Conservation (phyloP, 306 rosid genomes). For the Trichosanthes cucumerina region DNA sequence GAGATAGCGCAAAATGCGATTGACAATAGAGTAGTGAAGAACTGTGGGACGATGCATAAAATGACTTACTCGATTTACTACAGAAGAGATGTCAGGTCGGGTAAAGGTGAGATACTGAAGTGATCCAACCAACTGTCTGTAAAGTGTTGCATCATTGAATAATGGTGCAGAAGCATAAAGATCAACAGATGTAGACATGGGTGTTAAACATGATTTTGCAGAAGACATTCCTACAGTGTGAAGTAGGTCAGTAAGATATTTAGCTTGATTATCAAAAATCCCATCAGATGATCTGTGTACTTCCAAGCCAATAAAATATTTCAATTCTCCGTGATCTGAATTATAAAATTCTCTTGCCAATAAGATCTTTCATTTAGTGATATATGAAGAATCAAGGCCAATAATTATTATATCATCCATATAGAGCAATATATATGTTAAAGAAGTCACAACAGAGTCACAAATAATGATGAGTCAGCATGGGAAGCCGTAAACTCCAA, state of each 20-base stretch:
- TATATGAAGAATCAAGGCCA: no score
- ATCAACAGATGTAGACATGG: background rate
- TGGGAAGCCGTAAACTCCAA: no score
- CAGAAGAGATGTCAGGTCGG: background rate
- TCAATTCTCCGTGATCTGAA: no score
- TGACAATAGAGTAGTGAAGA: background rate
- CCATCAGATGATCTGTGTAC: no score
- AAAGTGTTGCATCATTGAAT: background rate
- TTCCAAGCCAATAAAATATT: no score
- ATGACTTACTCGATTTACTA: background rate
- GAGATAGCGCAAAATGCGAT: background rate
- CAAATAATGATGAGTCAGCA: no score
- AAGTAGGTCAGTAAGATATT: background rate
- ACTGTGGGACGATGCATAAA: background rate
- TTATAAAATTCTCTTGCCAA: no score
- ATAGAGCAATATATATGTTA: no score
- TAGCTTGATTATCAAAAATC: no score
- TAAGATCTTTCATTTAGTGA: no score
- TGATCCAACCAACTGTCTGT: background rate
- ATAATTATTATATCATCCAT: no score
- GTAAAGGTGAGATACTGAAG: background rate
- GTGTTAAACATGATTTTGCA: background rate
- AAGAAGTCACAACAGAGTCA: no score
- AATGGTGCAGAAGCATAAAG: background rate
- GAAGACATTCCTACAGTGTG: background rate